Evolutionary conservation across 768 basidiomycete genomes (phyloP).

Genomic region (Macrolepiota albuminosa): DNA sequence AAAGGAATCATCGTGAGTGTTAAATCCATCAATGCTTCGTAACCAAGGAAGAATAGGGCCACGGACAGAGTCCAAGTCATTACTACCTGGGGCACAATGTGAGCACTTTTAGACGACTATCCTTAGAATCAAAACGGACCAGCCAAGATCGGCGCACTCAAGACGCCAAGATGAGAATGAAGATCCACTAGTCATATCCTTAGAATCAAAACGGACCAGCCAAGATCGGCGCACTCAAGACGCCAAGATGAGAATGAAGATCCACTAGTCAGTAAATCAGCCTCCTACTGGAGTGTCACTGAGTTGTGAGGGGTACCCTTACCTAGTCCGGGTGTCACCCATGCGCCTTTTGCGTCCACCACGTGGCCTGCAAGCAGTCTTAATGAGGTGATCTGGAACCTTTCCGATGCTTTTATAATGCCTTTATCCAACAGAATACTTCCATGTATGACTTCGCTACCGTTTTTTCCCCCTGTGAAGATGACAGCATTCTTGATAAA

Average conservation of each 20-base stretch:
- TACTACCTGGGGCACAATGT: slow-evolving; percentile 28
- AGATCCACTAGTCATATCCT: slow-evolving; percentile 59
- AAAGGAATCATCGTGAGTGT: slow-evolving; percentile 80
- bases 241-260: slow-evolving; percentile 77
- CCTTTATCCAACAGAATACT: slow-evolving; percentile 69
- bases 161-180: slow-evolving; percentile 77
- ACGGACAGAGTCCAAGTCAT: slow-evolving; percentile 61
- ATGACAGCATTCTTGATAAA: slow-evolving; percentile 70
- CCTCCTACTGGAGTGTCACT: slow-evolving; percentile 12
- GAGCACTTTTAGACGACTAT: neutral
- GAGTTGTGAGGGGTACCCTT: slow-evolving; percentile 3
- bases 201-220: slow-evolving; percentile 23
- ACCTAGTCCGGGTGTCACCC: slow-evolving; percentile 69
- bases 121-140: slow-evolving; percentile 21
- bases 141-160: slow-evolving; percentile 55
- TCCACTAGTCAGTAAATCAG: slow-evolving; percentile 45
- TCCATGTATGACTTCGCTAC: slow-evolving; percentile 50
- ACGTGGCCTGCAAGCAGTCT: slow-evolving; percentile 42
- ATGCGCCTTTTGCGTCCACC: slow-evolving; percentile 58
- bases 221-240: slow-evolving; percentile 59
- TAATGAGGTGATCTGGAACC: slow-evolving; percentile 34
- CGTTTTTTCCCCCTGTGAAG: slow-evolving; percentile 55
- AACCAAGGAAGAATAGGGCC: slow-evolving; percentile 76
- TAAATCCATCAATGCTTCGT: slow-evolving; percentile 77
- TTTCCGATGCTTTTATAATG: slow-evolving; percentile 54